Percentiles rank a stretch among this genome's conserved stretches.
Conservation (phyloP, 2,329 filamentous ascomycete species). For the Pseudogymnoascus sp. region DNA sequence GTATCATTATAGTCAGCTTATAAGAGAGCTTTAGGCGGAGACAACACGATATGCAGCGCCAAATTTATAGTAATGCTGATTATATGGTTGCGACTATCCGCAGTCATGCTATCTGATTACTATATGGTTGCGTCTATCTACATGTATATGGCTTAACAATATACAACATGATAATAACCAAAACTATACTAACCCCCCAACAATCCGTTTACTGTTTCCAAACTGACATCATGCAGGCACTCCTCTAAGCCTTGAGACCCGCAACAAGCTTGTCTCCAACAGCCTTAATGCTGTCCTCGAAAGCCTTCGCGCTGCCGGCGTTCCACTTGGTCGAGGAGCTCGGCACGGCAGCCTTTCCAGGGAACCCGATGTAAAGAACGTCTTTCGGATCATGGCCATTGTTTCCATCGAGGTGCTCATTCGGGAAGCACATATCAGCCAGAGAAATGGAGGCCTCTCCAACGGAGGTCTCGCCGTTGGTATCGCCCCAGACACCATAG, state of each 20-base stretch:
- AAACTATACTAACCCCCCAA: not conserved
- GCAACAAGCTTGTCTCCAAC: slow-evolving; percentile 9
- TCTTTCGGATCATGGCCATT: not conserved
- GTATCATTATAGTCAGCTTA: not conserved
- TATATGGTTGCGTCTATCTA: not conserved
- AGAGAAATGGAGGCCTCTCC: slow-evolving; percentile 11
- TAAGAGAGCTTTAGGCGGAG: not conserved
- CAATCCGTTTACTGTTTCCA: not conserved
- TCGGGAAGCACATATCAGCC: slow-evolving; percentile 2
- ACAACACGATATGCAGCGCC: not conserved
- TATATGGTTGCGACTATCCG: not conserved
- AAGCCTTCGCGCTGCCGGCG: not conserved
- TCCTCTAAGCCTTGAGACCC: not conserved
- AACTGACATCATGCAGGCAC: not conserved
- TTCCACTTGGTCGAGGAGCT: not conserved
- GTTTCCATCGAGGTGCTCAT: not conserved
- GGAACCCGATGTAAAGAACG: slow-evolving; percentile 10
- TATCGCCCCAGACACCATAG: slow-evolving; percentile 10
- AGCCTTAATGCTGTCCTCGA: not conserved
- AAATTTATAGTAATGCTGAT: not conserved
- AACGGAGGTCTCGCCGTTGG: slow-evolving; percentile 6
- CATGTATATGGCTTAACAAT: not conserved
- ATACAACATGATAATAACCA: not conserved
- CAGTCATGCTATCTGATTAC: not conserved
- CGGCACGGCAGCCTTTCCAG: not conserved